Conservation (phyloP, 1,139 yeast species). For the Kluyveromyces sp. region DNA sequence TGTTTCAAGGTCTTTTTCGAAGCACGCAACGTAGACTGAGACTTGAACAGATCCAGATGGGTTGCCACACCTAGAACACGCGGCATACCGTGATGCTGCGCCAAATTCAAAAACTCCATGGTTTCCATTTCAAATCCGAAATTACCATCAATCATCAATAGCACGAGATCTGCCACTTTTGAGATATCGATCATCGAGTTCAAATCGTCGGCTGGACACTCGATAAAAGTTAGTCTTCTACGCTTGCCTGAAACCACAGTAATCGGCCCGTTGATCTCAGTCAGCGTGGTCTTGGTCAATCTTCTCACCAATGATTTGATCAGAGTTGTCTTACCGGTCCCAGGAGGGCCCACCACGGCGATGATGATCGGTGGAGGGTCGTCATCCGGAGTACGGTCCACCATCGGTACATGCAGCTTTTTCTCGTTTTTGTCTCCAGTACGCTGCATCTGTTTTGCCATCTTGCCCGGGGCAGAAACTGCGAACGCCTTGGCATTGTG, state of each 20-base stretch:
- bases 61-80: conserved; percentile 93
- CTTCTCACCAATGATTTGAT: conserved; percentile 84
- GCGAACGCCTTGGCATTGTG: conserved; percentile 93
- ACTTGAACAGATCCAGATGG: conserved; percentile 88
- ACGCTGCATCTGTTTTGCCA: conserved; percentile 78
- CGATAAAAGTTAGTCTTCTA: conserved; percentile 86
- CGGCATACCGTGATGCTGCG: conserved; percentile 99
- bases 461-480: conserved; percentile 83
- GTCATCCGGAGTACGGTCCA: conserved; percentile 94
- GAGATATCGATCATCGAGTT: conserved; percentile 96
- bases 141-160: conserved; percentile 89
- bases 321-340: conserved; percentile 93
- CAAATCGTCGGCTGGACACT: conserved; percentile 78
- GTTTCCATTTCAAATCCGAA: conserved; percentile 99
- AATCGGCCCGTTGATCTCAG: conserved; percentile 90
- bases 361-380: conserved; percentile 96
- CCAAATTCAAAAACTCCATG: conserved; percentile 93
- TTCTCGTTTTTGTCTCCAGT: conserved; percentile 81
- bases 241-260: conserved; percentile 97
- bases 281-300: conserved; percentile 78
- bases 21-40: conserved; percentile 82
- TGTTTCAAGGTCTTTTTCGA: conserved; percentile 88
- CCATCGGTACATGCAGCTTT: conserved; percentile 93
- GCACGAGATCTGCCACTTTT: conserved; percentile 86
- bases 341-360: conserved; percentile 98